Evolutionary conservation across 2,329 filamentous ascomycete species (phyloP), one percentile per base, ranked within the genome.

Genomic region (Zarea fungicola): DNA sequence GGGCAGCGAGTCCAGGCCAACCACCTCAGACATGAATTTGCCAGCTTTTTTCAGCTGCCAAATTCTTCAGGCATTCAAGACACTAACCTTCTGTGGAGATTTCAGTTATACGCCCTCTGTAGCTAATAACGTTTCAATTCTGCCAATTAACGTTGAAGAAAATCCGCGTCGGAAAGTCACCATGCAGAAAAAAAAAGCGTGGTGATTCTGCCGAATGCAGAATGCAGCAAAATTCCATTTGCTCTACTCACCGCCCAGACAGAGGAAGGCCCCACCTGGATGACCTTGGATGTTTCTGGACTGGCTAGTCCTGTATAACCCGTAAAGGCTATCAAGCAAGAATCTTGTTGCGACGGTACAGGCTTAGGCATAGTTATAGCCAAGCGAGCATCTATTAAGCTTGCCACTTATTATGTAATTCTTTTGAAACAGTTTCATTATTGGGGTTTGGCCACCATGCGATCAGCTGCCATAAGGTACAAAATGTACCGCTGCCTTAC

Each of bases 181-280:
- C 32, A 22, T 7, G 28, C 19, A 42, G n/a, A n/a, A 40, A 29
- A 37, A 49, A 43, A 49, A 41, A 36, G 46, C n/a, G n/a, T 32
- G 34, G 25, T 34, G 16, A 39, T 49, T 49, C 47, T 49, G 40
- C 47, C 46, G 25, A 16, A 31, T 37, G 14, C 35, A 39, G 39
- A 37, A 35, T 48, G 37, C 31, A 28, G 25, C n/a, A 43, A 32
- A 37, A 25, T 28, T 14, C 8, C 31, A 16, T 18, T 42, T 21
- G 29, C 5, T 3, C 16, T 4, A 3, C 25, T 22, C 34, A 16
- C 32, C 34, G 39, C 34, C 25, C n/a, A n/a, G n/a, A n/a, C n/a
- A n/a, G n/a, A n/a, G n/a, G n/a, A n/a, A n/a, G n/a, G n/a, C 21
- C n/a, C 10, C 7, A 41, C 13, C 16, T 26, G n/a, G n/a, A n/a